Evolutionary conservation across 2,329 filamentous ascomycete genomes (phyloP), one percentile per base, ranked within the genome.

Genomic region (Aspergillus brunneoviolaceus): DNA sequence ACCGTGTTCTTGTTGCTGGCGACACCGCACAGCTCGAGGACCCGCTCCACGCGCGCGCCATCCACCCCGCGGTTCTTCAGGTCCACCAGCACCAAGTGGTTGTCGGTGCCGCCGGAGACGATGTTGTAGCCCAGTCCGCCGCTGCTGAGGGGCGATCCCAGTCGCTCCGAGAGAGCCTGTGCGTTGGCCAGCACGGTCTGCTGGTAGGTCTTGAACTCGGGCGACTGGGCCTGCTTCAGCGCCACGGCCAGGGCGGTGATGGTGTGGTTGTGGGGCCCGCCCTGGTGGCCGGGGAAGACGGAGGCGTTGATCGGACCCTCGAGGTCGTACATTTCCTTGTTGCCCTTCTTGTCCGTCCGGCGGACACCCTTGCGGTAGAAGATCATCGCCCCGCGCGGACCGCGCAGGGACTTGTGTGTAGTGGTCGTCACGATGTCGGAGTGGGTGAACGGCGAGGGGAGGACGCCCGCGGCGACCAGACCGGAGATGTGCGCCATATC

Each of bases 1-100:
- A 97, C 94, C 7, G 95, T 97, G 81, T 99, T 99, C 85, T 99
- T 99, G 84, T 99, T 99, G 74, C 91, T 90, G n/a, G 95, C 95
- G 55, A 98, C 94, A 69, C 94, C 94, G 66, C 96, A 92, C 51
- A 96, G 86, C 76, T 97, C 93, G 25, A 97, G 85, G 16, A 96
- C 88, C 51, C 92, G 88, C 81, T 97, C 93, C 14, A 96, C 92
- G 56, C 93, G 89, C 25, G 95, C 95, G 72, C 95, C 95, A 72
- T 99, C 95, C 19, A 99, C 87, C 65, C 81, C 84, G 75, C 91
- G 86, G 74, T 92, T 87, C 77, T 96, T 93, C 67, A 99, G 88
- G 79, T 99, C 95, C 63, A 99, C 80, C 60, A 99, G 88, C 52
- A 99, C 93, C 84, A 99, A 92, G 83, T 99, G 95, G 74, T 93